phyloP scores from a whole-genome alignment of 768 basidiomycete genomes.

The Hygrophorus russula region DNA sequence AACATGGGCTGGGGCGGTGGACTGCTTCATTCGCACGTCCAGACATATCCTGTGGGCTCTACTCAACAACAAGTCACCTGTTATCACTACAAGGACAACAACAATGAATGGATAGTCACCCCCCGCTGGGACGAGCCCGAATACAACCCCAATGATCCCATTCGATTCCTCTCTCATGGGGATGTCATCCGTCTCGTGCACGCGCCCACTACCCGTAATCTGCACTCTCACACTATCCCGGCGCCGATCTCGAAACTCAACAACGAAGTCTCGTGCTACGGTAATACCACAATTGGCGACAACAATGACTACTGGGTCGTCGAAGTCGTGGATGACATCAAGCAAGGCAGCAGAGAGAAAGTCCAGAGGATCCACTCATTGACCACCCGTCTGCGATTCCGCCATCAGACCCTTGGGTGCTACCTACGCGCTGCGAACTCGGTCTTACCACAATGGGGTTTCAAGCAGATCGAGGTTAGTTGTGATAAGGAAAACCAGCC shows the following conservation, averaged over 20 bases:
- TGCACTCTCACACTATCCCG: conserved; percentile 83
- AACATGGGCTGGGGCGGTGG: conserved; percentile 99
- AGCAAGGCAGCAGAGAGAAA: conserved; percentile 43
- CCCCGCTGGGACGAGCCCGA: conserved; percentile 71
- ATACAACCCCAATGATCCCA: conserved; percentile 53
- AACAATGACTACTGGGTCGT: conserved; percentile 84
- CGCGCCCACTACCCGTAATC: conserved; percentile 71
- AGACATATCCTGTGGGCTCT: conserved; percentile 87
- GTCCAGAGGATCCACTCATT: conserved; percentile 74
- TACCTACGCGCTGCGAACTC: conserved; percentile 86
- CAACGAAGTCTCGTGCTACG: conserved; percentile 91
- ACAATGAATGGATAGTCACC: conserved; percentile 83
- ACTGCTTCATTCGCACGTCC: conserved; percentile 93
- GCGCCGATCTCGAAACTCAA: conserved; percentile 86
- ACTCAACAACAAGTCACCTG: conserved; percentile 95
- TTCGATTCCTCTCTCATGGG: conserved; percentile 65
- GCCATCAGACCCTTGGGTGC: conserved; percentile 68
- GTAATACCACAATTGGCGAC: conserved; percentile 84
- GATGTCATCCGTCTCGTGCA: conserved; percentile 79
- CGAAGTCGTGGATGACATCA: conserved; percentile 87
- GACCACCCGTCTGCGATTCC: conserved; percentile 82
- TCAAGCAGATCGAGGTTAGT: conserved; percentile 96
- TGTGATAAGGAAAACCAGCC: conserved; percentile 85
- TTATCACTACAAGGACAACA: conserved; percentile 98
- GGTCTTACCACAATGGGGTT: conserved; percentile 93